These are phyloP conservation scores for Camellia oleifera DNA, from an alignment of 179 eudicot species.

Conservation along the genomic window DNA sequence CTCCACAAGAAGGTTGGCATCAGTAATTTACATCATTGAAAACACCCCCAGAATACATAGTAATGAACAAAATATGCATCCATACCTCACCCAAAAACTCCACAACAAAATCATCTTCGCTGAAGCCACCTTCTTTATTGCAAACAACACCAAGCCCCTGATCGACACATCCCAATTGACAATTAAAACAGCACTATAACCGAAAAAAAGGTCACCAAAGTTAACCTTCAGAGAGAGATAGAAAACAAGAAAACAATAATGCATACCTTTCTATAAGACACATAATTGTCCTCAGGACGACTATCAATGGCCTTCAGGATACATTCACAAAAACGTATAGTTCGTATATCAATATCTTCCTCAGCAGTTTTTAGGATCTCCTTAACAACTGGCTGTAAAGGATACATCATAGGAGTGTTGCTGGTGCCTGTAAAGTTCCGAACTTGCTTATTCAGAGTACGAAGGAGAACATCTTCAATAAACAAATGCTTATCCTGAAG, in stretches of 20 bases:
- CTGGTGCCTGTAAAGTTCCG: constrained; percentile 79
- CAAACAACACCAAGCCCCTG: constrained; percentile 99
- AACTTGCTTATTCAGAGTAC: constrained; percentile 78
- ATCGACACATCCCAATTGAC: constrained; percentile 16
- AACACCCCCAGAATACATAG: not conserved
- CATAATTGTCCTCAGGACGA: constrained; percentile 90
- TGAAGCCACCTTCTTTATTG: constrained; percentile 90
- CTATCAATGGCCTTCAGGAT: constrained; percentile 64
- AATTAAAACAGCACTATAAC: constrained; percentile 10
- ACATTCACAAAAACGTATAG: constrained; percentile 52
- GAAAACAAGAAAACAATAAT: not conserved
- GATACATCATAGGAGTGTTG: constrained; percentile 81
- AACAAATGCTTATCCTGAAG: constrained; percentile 72
- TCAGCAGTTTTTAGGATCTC: constrained; percentile 58
- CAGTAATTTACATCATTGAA: no score
- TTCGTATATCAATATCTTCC: constrained; percentile 44
- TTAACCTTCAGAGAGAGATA: not conserved
- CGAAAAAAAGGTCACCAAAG: constrained; percentile 4
- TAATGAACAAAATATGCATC: not conserved
- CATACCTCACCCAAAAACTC: constrained; percentile 97
- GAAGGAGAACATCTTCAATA: constrained; percentile 84
- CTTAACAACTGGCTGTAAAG: constrained; percentile 71
- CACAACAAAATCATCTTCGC: constrained; percentile 88
- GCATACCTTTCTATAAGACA: constrained; percentile 90
- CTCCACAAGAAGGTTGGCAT: no score